Evolutionary conservation across 257 asterid genomes (phyloP), one percentile per base, ranked within the genome.

Genomic region (Coffea eugenioides): DNA sequence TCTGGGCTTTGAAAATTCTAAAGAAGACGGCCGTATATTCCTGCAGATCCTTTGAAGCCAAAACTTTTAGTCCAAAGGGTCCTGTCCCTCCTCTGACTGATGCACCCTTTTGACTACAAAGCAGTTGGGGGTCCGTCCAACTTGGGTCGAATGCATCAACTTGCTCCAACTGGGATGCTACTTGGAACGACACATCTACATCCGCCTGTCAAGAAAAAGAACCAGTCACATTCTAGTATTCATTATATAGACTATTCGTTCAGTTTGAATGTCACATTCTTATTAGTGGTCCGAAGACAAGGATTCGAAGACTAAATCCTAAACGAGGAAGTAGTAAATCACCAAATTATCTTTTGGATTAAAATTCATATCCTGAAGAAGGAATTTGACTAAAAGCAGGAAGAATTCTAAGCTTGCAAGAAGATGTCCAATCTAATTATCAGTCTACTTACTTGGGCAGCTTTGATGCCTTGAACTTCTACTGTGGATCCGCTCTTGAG

Each of bases 11-110:
- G 79, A 87, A 87, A 73, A 87, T 64, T 79, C 86, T 81, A 51
- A 87, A 81, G 83, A 85, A 85, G 46, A 87, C 70, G 18, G 88
- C 86, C 3, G 88, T 87, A 65, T 81, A 81, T 77, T 87, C 90
- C 73, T 71, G 56, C 72, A 74, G 49, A 68, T 81, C 80, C 7
- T 79, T 27, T 6, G 88, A 83, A 34, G 87, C 84, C 83, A 85
- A 64, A 0, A 79, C 84, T 48, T 81, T 73, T 3, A 87, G 79
- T 1, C 90, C 90, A 83, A 85, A 87, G 13, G 88, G 87, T 3
- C 90, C 90, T 31, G 83, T 0, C 2, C 74, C 67, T 9, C 90
- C 84, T 18, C 43, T 73, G 1, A 16, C 75, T 48, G 86, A 48
- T 83, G 84, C 84, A 76, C 72, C 76, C 77, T 81, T 85, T 62